These are phyloP conservation scores for Teratosphaeria epicoccoides DNA, from an alignment of 2,329 filamentous ascomycete genomes.

Conservation along the genomic window DNA sequence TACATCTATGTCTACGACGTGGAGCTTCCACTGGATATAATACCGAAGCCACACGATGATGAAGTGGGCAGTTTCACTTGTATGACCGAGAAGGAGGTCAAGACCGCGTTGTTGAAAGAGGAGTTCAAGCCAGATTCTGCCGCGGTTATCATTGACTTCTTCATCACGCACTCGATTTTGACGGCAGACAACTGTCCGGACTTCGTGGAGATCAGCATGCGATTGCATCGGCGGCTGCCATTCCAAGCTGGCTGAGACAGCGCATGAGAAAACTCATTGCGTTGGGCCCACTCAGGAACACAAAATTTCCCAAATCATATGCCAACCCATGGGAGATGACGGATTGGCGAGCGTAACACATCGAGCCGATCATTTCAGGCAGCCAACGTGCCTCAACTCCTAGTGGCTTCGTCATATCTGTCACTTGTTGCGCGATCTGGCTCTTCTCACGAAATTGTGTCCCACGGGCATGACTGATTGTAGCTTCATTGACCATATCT, in stretches of 20 bases:
- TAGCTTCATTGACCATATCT: too few species aligned
- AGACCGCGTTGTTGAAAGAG: conserved; percentile 55
- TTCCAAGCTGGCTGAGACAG: conserved; percentile 36
- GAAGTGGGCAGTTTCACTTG: conserved; percentile 82
- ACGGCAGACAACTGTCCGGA: conserved; percentile 61
- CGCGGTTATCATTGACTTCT: conserved; percentile 75
- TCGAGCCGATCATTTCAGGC: too few species aligned
- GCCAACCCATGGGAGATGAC: not conserved
- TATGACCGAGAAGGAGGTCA: conserved; percentile 65
- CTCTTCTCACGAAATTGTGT: too few species aligned
- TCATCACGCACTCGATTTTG: conserved; percentile 72
- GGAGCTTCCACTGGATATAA: conserved; percentile 56
- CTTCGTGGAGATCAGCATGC: conserved; percentile 62
- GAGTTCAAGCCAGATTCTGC: conserved; percentile 92
- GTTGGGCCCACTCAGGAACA: too few species aligned
- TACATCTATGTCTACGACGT: conserved; percentile 86
- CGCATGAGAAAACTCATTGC: too few species aligned
- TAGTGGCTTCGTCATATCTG: too few species aligned
- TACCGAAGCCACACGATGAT: conserved; percentile 71
- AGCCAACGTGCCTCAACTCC: too few species aligned
- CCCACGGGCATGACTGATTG: too few species aligned
- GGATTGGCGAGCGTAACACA: not conserved
- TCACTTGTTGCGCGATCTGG: too few species aligned
- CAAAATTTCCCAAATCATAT: not conserved
- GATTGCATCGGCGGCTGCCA: conserved; percentile 67